These are phyloP conservation scores for Ophiorrhiza pumila DNA, from an alignment of 257 asterid species.

Conservation along the genomic window DNA sequence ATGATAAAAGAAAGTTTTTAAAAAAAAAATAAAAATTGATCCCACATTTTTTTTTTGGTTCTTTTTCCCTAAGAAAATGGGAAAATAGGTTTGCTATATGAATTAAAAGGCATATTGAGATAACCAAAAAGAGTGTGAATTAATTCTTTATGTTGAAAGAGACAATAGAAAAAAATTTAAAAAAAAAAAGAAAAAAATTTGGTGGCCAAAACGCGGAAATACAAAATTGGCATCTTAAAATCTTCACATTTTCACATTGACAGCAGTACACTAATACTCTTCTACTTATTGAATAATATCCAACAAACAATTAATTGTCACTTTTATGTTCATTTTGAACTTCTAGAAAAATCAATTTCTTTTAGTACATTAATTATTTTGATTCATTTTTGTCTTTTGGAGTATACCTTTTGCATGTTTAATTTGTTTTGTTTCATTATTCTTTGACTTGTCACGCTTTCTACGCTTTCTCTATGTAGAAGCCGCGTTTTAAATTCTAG, in stretches of 20 bases:
- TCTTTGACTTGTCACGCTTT: not conserved
- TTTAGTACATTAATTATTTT: not conserved
- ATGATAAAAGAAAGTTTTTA: not conserved
- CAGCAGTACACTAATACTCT: not conserved
- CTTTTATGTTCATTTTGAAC: not conserved
- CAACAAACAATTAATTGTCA: not conserved
- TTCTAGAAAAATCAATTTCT: not conserved
- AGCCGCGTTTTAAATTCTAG: not conserved
- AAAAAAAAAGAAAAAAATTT: too few species aligned
- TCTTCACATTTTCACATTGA: constrained; percentile 19
- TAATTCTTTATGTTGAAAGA: not conserved
- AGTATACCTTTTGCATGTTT: not conserved
- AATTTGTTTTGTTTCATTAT: not conserved
- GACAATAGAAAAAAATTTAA: not conserved
- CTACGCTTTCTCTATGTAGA: not conserved
- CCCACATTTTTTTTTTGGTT: too few species aligned
- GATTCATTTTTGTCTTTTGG: not conserved
- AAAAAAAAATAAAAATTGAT: not conserved
- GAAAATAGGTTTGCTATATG: too few species aligned
- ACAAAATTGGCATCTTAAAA: constrained; percentile 4
- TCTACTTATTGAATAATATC: not conserved
- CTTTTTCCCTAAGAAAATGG: too few species aligned
- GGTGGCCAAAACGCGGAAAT: constrained; percentile 23
- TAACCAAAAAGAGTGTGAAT: constrained; percentile 7
- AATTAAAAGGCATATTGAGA: not conserved